phyloP scores from a whole-genome alignment of 495 filamentous ascomycete species.

The Pseudomonodictys pantanalensis region DNA sequence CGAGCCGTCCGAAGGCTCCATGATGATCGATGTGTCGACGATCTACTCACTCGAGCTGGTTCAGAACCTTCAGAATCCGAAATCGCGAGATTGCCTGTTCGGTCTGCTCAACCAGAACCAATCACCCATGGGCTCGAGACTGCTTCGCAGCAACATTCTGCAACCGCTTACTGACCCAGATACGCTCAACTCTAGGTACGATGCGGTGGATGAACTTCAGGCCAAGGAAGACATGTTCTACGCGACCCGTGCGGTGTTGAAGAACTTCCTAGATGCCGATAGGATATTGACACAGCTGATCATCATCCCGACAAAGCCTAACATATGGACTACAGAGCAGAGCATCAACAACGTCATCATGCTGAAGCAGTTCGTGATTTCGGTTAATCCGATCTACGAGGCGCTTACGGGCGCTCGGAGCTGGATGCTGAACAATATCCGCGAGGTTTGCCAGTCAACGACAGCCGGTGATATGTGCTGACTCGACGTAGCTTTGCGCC shows the following conservation, averaged over 20 bases:
- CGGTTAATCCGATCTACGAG: conserved; percentile 64
- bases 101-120: conserved; percentile 79
- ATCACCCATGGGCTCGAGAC: conserved; percentile 81
- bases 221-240: conserved; percentile 85
- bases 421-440: conserved; percentile 61
- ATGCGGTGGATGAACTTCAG: conserved; percentile 80
- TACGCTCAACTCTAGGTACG: conserved; percentile 63
- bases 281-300: conserved; percentile 68
- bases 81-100: conserved; percentile 75
- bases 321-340: conserved; percentile 67
- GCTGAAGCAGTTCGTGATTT: conserved; percentile 74
- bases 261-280: conserved; percentile 69
- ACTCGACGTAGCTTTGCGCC: conserved; percentile 55
- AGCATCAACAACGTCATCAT: conserved; percentile 82
- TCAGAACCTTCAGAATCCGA: conserved; percentile 74
- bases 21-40: conserved; percentile 90
- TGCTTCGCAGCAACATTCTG: conserved; percentile 77
- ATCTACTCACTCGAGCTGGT: conserved; percentile 83
- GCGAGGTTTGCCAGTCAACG: conserved; percentile 48
- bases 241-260: conserved; percentile 69
- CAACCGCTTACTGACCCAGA: conserved; percentile 79
- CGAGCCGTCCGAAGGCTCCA: conserved; percentile 82
- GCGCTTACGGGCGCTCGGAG: conserved; percentile 64
- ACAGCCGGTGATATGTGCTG: background rate
- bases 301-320: conserved; percentile 61